Base-by-base conservation (phyloP, 1,139 yeast genomes). In the Taphrina communis region DNA sequence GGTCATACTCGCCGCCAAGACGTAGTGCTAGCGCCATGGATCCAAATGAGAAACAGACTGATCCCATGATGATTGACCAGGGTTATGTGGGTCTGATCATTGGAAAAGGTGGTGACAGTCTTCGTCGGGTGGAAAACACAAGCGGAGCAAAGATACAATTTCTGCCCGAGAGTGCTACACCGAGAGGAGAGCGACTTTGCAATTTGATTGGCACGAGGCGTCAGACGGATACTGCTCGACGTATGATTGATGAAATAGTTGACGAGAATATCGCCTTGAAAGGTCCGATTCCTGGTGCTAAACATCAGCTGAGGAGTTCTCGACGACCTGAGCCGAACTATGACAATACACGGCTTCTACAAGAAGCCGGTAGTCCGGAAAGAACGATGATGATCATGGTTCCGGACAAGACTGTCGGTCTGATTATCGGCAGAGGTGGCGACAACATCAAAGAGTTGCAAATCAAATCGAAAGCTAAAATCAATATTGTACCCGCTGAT, bases 21-120 rank as follows among this genome's bases (percentile, higher is more conserved):
- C 60, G 67, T 21, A 50, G 61, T 39, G 56, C 38, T 31, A 53
- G 66, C n/a, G 66, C 59, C 6, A 51, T 48, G 31, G 67, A 63
- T 38, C 31, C 59, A 36, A 46, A 36, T 36, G 52, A 46, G 17
- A 63, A 63, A 38, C 61, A 42, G 17, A 66, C 72, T 6, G 72
- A 71, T 21, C 66, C 72, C 6, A 52, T 73, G 31, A 60, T 70
- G 44, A 74, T 73, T 35, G 72, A 73, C 44, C 69, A 71, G n/a
- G 70, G 68, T 25, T 73, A 71, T 55, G 74, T 73, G 5, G 75
- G 75, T 14, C 69, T 73, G 25, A 69, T 73, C 57, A 73, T 73
- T 41, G 75, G 75, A n/a, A 70, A 73, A 12, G 74, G 75, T n/a
- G 75, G 75, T 14, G 75, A 73, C 46, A 73, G 72, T 5, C 70